These are phyloP conservation scores for Globisporangium cylindrosporum DNA, from an alignment of 352 stramenopile species.

Conservation along the genomic window DNA sequence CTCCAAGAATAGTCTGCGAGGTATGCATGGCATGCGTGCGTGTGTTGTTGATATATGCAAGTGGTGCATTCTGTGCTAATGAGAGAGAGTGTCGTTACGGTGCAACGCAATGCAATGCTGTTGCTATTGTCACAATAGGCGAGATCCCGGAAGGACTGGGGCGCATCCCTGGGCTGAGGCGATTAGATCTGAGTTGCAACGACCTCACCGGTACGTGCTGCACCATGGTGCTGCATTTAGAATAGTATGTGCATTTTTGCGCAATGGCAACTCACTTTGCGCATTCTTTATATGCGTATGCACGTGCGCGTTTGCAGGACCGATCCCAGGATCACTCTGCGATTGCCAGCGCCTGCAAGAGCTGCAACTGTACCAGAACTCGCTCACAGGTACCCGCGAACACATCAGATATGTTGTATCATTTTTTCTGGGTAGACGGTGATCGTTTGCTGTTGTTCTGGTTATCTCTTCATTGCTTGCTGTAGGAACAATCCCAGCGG, in stretches of 20 bases:
- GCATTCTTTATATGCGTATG: neutral
- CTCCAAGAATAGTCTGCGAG: constrained; percentile 76
- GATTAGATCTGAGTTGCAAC: constrained; percentile 82
- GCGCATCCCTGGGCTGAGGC: constrained; percentile 46
- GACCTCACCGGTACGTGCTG: constrained; percentile 46
- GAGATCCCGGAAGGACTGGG: constrained; percentile 56
- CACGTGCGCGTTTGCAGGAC: constrained; percentile 19
- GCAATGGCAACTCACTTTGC: neutral
- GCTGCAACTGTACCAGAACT: constrained; percentile 79
- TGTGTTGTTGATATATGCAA: neutral
- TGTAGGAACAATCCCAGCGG: constrained; percentile 38
- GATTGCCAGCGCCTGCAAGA: constrained; percentile 66
- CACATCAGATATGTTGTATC: neutral
- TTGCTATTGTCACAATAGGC: constrained; percentile 20
- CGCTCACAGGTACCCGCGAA: constrained; percentile 40
- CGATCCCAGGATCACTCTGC: constrained; percentile 41
- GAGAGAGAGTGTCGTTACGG: neutral
- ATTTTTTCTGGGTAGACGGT: neutral
- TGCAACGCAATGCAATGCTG: neutral
- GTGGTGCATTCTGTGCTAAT: neutral
- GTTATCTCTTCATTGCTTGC: neutral
- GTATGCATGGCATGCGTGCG: constrained; percentile 13
- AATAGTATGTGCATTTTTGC: neutral
- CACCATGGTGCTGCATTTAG: neutral
- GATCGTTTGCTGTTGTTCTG: neutral